phyloP scores from a whole-genome alignment of 2,329 filamentous ascomycete species.

The Exophiala sp. region DNA sequence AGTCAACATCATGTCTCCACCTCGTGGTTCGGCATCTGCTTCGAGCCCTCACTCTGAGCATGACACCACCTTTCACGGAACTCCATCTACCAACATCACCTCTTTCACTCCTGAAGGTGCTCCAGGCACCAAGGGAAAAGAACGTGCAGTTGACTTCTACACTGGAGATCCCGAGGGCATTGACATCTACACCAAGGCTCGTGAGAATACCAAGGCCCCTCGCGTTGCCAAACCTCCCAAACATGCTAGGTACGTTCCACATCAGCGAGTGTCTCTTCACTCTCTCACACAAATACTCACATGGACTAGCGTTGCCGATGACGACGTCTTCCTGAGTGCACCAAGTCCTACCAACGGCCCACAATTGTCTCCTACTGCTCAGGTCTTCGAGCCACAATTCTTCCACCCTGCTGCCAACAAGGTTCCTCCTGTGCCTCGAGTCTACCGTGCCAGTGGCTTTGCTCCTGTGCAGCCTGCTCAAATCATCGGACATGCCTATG shows the following conservation, averaged over 20 bases:
- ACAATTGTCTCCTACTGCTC: constrained; percentile 25
- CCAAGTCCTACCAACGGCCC: constrained; percentile 32
- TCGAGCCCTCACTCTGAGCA: constrained; percentile 21
- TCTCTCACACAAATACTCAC: constrained; percentile 15
- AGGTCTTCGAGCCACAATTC: constrained; percentile 18
- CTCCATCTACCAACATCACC: constrained; percentile 63
- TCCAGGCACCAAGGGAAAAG: constrained; percentile 38
- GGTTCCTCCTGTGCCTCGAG: neutral
- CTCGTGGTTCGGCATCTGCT: constrained; percentile 9
- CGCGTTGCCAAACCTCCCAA: neutral
- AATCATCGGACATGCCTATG: neutral
- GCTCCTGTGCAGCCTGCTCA: neutral
- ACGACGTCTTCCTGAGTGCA: constrained; percentile 33
- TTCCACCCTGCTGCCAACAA: constrained; percentile 6
- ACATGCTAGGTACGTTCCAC: constrained; percentile 9
- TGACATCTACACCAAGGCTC: neutral
- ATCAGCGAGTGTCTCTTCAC: neutral
- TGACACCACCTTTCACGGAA: constrained; percentile 44
- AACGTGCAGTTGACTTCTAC: neutral
- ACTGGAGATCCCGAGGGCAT: neutral
- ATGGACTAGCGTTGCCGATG: constrained; percentile 27
- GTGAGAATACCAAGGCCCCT: neutral
- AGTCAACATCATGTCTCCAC: constrained; percentile 12
- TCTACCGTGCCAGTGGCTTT: constrained; percentile 2
- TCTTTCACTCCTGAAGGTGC: constrained; percentile 61